Conservation (phyloP, 805 yeast species). For the Cyberlindnera nakhonratchasimensis region DNA sequence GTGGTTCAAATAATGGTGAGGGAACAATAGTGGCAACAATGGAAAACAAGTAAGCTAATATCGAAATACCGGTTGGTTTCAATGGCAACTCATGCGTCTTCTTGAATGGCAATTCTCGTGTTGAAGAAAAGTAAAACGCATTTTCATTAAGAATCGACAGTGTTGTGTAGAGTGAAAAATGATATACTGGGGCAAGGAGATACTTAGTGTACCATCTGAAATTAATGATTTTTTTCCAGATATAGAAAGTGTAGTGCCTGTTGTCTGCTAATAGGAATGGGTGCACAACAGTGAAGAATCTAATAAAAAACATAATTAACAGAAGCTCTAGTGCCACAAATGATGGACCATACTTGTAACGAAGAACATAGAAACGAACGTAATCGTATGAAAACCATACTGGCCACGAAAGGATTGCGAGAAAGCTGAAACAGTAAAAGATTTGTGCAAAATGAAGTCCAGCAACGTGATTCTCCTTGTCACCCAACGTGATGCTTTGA, state of each 20-base stretch:
- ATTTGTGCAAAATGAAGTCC: constrained; percentile 75
- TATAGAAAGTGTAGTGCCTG: constrained; percentile 87
- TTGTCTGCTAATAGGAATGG: constrained; percentile 93
- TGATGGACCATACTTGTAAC: constrained; percentile 30
- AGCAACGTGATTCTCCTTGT: constrained; percentile 76
- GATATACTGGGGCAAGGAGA: constrained; percentile 65
- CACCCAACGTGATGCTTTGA: constrained; percentile 89
- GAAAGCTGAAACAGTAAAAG: constrained; percentile 69
- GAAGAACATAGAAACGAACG: constrained; percentile 36
- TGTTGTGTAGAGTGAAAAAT: constrained; percentile 45
- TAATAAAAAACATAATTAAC: constrained; percentile 44
- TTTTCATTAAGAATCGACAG: constrained; percentile 34
- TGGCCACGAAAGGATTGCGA: constrained; percentile 67
- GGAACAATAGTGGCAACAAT: constrained; percentile 67
- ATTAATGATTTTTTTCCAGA: constrained; percentile 65
- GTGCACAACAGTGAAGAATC: constrained; percentile 69
- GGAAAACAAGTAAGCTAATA: constrained; percentile 49
- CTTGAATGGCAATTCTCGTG: constrained; percentile 36
- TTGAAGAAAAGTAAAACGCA: constrained; percentile 34
- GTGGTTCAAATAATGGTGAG: constrained; percentile 90
- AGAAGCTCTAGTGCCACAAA: constrained; percentile 30
- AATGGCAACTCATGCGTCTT: constrained; percentile 34
- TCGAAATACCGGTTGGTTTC: constrained; percentile 44
- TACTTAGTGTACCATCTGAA: constrained; percentile 44
- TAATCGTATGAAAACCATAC: constrained; percentile 55